Evolutionary conservation across 768 basidiomycete species (phyloP).

Genomic region (Paxillus ammoniavirescens): DNA sequence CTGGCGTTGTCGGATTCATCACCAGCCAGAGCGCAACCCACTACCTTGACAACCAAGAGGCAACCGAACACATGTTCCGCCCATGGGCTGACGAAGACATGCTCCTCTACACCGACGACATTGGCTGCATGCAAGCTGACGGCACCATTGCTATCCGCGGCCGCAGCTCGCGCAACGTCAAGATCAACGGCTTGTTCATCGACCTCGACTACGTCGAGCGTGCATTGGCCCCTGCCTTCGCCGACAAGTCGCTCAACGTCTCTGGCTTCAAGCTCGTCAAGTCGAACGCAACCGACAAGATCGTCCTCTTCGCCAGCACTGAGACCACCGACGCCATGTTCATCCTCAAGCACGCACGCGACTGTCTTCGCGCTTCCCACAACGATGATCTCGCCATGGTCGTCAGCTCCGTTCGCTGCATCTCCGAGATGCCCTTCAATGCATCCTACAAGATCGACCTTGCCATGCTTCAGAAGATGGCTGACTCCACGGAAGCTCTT

Average conservation of each 20-base stretch:
- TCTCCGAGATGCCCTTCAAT: conserved; percentile 29
- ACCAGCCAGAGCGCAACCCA: conserved; percentile 27
- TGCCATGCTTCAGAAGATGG: conserved; percentile 25
- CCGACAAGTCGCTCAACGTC: conserved; percentile 15
- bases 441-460: conserved; percentile 32
- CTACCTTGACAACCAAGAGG: conserved; percentile 26
- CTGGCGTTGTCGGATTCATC: conserved; percentile 27
- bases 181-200: conserved; percentile 29
- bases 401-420: conserved; percentile 23
- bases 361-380: conserved; percentile 15
- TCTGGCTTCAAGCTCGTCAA: conserved; percentile 29
- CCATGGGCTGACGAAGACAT: conserved; percentile 21
- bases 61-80: conserved; percentile 29
- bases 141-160: conserved; percentile 27
- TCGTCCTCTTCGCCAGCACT: conserved; percentile 24
- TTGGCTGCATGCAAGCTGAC: conserved; percentile 26
- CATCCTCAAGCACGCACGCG: conserved; percentile 24
- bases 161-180: conserved; percentile 30
- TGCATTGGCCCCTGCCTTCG: conserved; percentile 23
- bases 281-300: conserved; percentile 22
- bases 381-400: conserved; percentile 22
- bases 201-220: conserved; percentile 30
- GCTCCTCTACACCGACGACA: conserved; percentile 29
- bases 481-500: conserved; percentile 13
- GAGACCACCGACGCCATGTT: conserved; percentile 15